phyloP scores from a whole-genome alignment of 2,329 filamentous ascomycete genomes.

The Neurospora sp. region DNA sequence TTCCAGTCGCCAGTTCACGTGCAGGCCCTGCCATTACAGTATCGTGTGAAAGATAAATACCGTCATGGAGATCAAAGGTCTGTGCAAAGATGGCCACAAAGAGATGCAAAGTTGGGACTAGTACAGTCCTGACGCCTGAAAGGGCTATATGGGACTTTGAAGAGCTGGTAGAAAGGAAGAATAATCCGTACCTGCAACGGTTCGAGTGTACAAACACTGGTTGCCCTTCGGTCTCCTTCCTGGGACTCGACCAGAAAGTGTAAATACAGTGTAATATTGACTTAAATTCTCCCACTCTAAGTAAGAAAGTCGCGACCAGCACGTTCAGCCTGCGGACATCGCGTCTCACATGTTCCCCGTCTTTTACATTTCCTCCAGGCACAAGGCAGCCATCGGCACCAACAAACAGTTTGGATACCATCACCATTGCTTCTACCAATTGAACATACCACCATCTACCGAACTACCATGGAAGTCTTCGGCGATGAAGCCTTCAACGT shows the following conservation, averaged over 20 bases:
- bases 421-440: neutral
- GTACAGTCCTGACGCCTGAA: too few species aligned
- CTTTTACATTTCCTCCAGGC: neutral
- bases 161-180: too few species aligned
- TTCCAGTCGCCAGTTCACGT: slow-evolving; percentile 16
- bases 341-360: neutral
- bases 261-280: neutral
- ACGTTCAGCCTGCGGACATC: neutral
- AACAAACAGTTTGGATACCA: neutral
- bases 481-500: slow-evolving; percentile 30
- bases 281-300: too few species aligned
- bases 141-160: too few species aligned
- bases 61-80: neutral
- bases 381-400: neutral
- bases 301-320: slow-evolving; percentile 1
- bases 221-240: neutral
- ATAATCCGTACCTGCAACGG: too few species aligned
- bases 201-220: too few species aligned
- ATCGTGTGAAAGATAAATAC: neutral
- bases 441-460: too few species aligned
- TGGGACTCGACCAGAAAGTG: neutral
- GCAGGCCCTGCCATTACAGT: neutral
- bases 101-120: neutral
- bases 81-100: neutral
- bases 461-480: slow-evolving; percentile 10